A percentile compares a stretch with the other conserved stretches of the same genome.
Evolutionary conservation across 2,329 filamentous ascomycete genomes (phyloP).

Genomic region (Fusarium lyarnte): DNA sequence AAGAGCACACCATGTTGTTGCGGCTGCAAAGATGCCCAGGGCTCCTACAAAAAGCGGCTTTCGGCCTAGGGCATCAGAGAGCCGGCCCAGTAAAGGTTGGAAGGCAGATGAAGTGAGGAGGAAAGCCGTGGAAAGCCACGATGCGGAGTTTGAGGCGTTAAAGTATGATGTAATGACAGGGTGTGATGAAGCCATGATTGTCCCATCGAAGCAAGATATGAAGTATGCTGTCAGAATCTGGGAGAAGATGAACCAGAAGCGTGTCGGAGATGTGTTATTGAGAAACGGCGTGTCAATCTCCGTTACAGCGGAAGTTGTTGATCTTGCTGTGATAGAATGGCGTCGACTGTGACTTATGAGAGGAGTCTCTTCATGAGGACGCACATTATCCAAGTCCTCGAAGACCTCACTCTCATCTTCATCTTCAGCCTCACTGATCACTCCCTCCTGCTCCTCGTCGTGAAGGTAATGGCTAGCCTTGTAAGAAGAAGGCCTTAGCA

Average conservation of each 20-base stretch:
- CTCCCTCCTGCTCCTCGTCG: slow-evolving; percentile 18
- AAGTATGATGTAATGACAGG: slow-evolving; percentile 86
- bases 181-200: slow-evolving; percentile 83
- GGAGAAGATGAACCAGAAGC: slow-evolving; percentile 71
- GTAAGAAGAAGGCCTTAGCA: slow-evolving; percentile 46
- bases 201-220: slow-evolving; percentile 75
- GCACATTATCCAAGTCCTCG: slow-evolving; percentile 8
- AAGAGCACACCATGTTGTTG: slow-evolving; percentile 75
- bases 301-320: slow-evolving; percentile 14
- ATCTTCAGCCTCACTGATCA: slow-evolving; percentile 2
- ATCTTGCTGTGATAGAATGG: slow-evolving; percentile 26
- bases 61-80: slow-evolving; percentile 78
- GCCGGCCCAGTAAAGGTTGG: slow-evolving; percentile 76
- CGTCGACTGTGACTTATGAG: slow-evolving; percentile 36
- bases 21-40: slow-evolving; percentile 69
- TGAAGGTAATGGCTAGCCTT: slow-evolving; percentile 33
- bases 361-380: slow-evolving; percentile 40
- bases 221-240: slow-evolving; percentile 68
- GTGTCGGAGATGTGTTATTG: slow-evolving; percentile 56
- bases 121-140: slow-evolving; percentile 84
- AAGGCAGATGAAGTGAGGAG: slow-evolving; percentile 80
- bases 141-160: slow-evolving; percentile 78
- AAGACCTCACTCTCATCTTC: slow-evolving; percentile 19
- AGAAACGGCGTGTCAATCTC: slow-evolving; percentile 49
- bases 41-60: slow-evolving; percentile 72